These are phyloP conservation scores for Avena atlantica DNA, from an alignment of 176 grass and related monocot genomes.

Conservation along the genomic window DNA sequence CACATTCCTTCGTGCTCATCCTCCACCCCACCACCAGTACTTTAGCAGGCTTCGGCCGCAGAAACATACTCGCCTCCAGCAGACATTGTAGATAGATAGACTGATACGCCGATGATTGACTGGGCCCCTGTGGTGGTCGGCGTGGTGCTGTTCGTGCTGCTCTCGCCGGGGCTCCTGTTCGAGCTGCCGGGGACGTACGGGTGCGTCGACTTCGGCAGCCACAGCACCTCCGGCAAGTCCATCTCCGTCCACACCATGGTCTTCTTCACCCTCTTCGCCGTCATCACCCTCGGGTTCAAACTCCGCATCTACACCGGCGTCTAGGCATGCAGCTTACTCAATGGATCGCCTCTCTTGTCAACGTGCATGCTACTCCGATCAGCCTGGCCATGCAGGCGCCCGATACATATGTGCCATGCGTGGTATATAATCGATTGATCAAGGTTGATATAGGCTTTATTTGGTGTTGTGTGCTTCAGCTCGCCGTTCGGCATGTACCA, in stretches of 20 bases:
- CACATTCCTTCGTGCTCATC: slow-evolving; percentile 1
- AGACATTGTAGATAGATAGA: neutral
- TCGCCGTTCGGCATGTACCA: neutral
- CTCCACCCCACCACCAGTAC: neutral
- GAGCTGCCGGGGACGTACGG: slow-evolving; percentile 66
- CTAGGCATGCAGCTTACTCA: slow-evolving; percentile 12
- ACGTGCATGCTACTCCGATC: neutral
- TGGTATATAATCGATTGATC: neutral
- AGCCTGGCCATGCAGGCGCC: neutral
- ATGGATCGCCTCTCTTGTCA: neutral
- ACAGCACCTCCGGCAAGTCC: slow-evolving; percentile 67
- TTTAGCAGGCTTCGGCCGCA: neutral
- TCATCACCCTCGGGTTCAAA: slow-evolving; percentile 61
- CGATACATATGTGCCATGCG: neutral
- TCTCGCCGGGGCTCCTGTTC: slow-evolving; percentile 73
- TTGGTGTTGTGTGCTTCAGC: neutral
- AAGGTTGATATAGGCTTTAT: neutral
- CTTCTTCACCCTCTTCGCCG: slow-evolving; percentile 71
- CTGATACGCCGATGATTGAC: slow-evolving; percentile 46
- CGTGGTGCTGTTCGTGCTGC: slow-evolving; percentile 68
- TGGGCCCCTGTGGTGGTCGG: slow-evolving; percentile 81
- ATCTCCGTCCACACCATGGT: slow-evolving; percentile 67
- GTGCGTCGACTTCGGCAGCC: slow-evolving; percentile 67
- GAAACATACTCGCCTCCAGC: neutral
- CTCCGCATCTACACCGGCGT: slow-evolving; percentile 73